These are phyloP conservation scores for Fusarium multiceps DNA, from an alignment of 2,329 filamentous ascomycete genomes.

Conservation along the genomic window DNA sequence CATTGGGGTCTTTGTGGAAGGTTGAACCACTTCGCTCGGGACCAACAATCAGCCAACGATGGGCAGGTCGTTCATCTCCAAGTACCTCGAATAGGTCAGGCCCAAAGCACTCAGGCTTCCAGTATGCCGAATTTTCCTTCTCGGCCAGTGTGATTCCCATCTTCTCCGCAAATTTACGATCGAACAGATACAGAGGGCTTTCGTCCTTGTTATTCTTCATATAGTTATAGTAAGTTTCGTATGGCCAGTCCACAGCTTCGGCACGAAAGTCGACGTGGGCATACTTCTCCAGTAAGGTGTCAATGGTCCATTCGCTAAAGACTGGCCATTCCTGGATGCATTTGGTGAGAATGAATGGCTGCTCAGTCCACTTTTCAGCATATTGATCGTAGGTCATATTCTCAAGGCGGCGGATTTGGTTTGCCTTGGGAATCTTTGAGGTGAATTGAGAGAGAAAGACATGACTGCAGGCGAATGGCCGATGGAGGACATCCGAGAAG, in stretches of 20 bases:
- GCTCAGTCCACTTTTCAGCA: constrained; percentile 77
- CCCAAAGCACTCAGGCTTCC: constrained; percentile 85
- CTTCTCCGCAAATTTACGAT: constrained; percentile 86
- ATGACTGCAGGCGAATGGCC: constrained; percentile 90
- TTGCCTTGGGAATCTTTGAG: constrained; percentile 75
- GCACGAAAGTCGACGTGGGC: constrained; percentile 79
- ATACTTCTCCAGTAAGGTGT: constrained; percentile 73
- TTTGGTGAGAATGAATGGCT: constrained; percentile 86
- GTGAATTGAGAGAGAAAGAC: constrained; percentile 75
- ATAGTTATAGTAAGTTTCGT: constrained; percentile 84
- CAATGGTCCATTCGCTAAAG: constrained; percentile 77
- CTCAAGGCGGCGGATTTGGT: constrained; percentile 76
- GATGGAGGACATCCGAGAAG: constrained; percentile 90
- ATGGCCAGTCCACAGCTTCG: constrained; percentile 92
- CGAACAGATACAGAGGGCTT: constrained; percentile 92
- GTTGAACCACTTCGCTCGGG: constrained; percentile 89
- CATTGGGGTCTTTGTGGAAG: constrained; percentile 88
- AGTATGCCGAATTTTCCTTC: constrained; percentile 70
- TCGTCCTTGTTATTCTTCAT: constrained; percentile 85
- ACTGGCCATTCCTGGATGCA: constrained; percentile 86
- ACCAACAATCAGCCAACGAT: constrained; percentile 92
- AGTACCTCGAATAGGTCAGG: constrained; percentile 86
- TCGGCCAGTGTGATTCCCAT: constrained; percentile 76
- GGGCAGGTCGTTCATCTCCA: constrained; percentile 81
- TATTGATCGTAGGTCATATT: constrained; percentile 80